A percentile compares a stretch with the other conserved stretches of the same genome.
phyloP scores from a whole-genome alignment of 2,329 filamentous ascomycete genomes.

The Aureobasidium vineae region DNA sequence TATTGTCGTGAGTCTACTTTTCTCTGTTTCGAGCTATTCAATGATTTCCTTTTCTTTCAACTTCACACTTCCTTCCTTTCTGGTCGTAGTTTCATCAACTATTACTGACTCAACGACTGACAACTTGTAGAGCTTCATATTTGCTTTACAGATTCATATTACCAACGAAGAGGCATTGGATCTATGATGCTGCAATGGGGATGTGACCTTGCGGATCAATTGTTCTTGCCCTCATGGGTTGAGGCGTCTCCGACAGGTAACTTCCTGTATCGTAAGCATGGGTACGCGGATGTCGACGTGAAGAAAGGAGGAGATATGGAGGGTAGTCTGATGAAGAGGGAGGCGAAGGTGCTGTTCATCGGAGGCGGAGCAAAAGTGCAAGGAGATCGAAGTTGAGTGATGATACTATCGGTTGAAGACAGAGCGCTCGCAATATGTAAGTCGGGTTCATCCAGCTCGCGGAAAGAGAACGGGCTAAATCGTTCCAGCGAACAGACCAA shows the following conservation, averaged over 20 bases:
- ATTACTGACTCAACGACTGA: not conserved
- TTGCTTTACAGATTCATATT: conserved; percentile 40
- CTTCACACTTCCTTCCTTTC: not conserved
- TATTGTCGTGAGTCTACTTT: conserved; percentile 29
- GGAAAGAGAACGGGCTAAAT: not conserved
- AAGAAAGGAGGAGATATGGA: conserved; percentile 28
- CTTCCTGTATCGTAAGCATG: conserved; percentile 33
- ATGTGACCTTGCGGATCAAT: conserved; percentile 36
- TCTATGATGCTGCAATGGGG: conserved; percentile 43
- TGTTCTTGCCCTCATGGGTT: conserved; percentile 37
- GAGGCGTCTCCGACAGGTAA: conserved; percentile 34
- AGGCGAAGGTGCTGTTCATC: conserved; percentile 3
- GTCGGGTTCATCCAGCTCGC: not conserved
- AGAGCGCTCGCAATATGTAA: too few relatives aligned
- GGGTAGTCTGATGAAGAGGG: conserved; percentile 29
- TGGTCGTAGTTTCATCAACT: not conserved
- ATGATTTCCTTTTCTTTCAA: not conserved
- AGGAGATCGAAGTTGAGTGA: too few relatives aligned
- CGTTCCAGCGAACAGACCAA: not conserved
- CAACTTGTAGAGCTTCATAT: conserved; percentile 37
- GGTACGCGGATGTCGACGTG: conserved; percentile 32
- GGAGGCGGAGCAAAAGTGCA: too few relatives aligned
- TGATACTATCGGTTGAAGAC: not conserved
- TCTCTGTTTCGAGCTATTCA: not conserved
- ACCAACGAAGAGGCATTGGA: conserved; percentile 41